Base-by-base conservation (phyloP, 2,329 filamentous ascomycete genomes). In the Apiospora hydei region DNA sequence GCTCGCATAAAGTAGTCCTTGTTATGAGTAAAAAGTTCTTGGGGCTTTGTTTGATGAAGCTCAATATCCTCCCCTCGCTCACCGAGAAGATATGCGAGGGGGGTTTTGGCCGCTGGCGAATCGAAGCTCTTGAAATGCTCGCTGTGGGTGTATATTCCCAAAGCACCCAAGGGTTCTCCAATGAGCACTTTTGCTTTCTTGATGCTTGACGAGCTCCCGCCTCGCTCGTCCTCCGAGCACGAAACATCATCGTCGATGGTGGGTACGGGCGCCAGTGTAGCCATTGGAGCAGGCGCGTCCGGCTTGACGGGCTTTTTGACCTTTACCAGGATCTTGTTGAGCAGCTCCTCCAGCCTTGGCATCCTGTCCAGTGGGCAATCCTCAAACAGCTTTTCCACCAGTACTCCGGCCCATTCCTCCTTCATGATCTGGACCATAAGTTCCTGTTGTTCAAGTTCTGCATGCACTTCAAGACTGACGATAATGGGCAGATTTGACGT, bases 351-450 rank as follows among this genome's bases (percentile, higher is more conserved):
- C 0, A 97, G 90, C 44, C 90, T 88, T 0, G 94, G 92, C 38
- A 96, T 88, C 6, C 85, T 84, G 71, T 88, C 85, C 18, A 81
- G 83, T 0, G 90, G 85, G 79, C 85, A 84, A 76, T 85, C 82
- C 26, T 88, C 85, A 26, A 83, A 87, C 49, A 84, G 84, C 70
- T 83, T 77, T 30, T 94, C 91, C 14, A 98, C 86, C 7, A 98
- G 86, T 77, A 93, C 84, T 0, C 89, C 91, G 53, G 88, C 89
- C 95, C 95, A 99, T 75, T 94, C 92, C 76, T 98, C 91, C 75
- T 91, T 91, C 93, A 99, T 98, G 74, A 98, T 97, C 71, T 93
- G 89, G 14, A 98, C 95, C 94, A 98, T 98, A 69, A 93, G 88
- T 75, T 94, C 91, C 81, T 99, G 96, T 81, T 98, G 96, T 70